phyloP scores from a whole-genome alignment of 148 eudicot genomes.

The Rhododendron kiyosumense region DNA sequence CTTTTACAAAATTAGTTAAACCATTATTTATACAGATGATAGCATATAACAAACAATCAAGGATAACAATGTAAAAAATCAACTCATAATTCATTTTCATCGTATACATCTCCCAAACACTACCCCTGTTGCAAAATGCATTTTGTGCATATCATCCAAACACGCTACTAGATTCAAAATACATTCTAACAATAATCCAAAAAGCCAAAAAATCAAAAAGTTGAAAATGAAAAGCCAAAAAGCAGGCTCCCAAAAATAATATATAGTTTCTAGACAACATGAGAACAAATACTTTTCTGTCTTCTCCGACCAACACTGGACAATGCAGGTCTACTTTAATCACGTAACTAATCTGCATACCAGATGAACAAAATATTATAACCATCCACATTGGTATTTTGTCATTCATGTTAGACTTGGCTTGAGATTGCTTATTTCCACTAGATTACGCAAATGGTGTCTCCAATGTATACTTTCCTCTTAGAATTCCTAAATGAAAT shows the following conservation, averaged over 20 bases:
- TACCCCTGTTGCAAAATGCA: no score
- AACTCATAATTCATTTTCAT: no score
- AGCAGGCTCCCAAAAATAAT: not conserved
- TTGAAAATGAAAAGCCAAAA: no score
- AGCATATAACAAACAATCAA: no score
- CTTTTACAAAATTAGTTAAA: no score
- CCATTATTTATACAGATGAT: no score
- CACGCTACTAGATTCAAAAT: no score
- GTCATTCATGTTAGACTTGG: not conserved
- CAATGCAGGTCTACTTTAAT: constrained; percentile 1
- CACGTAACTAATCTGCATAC: not conserved
- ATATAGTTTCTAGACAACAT: not conserved
- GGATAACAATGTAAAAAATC: no score
- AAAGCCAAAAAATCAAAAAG: no score
- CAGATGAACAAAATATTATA: not conserved
- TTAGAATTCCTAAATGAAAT: not conserved
- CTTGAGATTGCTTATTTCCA: not conserved
- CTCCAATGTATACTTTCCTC: not conserved
- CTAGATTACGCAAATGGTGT: not conserved
- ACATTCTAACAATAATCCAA: no score
- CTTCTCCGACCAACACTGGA: not conserved
- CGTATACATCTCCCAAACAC: no score
- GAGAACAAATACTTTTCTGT: not conserved
- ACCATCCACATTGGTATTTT: not conserved
- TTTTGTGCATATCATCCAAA: no score